phyloP scores from a whole-genome alignment of 2,329 filamentous ascomycete species.

The Davidsoniella eucalypti region DNA sequence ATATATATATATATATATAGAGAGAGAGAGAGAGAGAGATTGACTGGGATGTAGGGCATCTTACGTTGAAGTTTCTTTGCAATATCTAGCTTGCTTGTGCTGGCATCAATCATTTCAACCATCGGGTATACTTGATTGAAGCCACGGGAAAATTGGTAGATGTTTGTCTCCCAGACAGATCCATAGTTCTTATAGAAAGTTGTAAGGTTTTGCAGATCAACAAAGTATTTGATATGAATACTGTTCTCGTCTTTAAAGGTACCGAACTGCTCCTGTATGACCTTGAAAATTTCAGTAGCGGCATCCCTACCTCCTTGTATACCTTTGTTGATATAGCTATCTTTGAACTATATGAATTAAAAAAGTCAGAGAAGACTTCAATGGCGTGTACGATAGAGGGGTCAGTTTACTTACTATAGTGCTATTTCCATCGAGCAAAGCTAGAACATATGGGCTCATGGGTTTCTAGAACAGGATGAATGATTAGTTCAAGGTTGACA shows the following conservation, averaged over 20 bases:
- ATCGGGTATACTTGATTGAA: conserved; percentile 42
- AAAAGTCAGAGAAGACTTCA: conserved; percentile 3
- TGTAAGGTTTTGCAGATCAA: conserved; percentile 34
- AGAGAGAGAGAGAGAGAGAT: too few species aligned
- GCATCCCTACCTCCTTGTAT: conserved; percentile 37
- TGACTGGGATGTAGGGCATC: background rate
- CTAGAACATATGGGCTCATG: conserved; percentile 40
- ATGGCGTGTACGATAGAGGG: background rate
- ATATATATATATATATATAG: too few species aligned
- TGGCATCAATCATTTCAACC: conserved; percentile 50
- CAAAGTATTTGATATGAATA: conserved; percentile 39
- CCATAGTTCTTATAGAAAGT: conserved; percentile 34
- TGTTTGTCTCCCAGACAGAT: conserved; percentile 26
- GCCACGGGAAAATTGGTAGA: conserved; percentile 40
- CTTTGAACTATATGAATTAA: conserved; percentile 33
- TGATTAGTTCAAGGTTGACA: background rate
- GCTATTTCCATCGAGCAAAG: conserved; percentile 47
- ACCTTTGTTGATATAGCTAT: conserved; percentile 36
- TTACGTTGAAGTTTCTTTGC: conserved; percentile 34
- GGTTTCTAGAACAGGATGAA: conserved; percentile 23
- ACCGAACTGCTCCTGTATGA: conserved; percentile 30
- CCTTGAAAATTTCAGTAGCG: conserved; percentile 31
- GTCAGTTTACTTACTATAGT: conserved; percentile 29
- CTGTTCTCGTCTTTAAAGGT: conserved; percentile 30
- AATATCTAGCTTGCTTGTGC: conserved; percentile 39